Base-by-base conservation (phyloP, 768 basidiomycete genomes). In the Trametes sanguinea region DNA sequence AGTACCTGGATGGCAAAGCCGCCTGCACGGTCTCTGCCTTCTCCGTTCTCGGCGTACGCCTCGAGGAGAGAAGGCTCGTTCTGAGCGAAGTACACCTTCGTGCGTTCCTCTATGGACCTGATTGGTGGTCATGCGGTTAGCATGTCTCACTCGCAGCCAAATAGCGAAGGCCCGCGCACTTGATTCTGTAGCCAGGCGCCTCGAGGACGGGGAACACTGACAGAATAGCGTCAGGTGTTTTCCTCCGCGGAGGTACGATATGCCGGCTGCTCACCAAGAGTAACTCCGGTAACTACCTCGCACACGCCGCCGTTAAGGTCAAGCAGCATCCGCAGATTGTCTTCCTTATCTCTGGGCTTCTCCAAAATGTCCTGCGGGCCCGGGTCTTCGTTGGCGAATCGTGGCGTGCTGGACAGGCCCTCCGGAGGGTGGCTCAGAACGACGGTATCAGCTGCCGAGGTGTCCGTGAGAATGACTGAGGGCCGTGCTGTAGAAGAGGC, bases 281-380 rank as follows among this genome's bases (percentile, higher is more conserved):
- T 82, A 16, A 98, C 85, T 8, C 95, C 96, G 0, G 95, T 98
- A 22, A 97, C 92, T 22, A 98, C 94, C 72, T 96, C 92, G 67
- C 95, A 96, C 0, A 87, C 83, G 51, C 83, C 80, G 6, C 94
- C 96, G 53, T 95, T 94, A 64, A 97, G 78, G 61, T 94, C 90
- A 50, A 89, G 76, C 57, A 99, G 79, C 92, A 94, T 96, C 27
- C 91, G 83, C 50, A 91, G 70, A 73, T 98, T 89, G 62, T 98
- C 95, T 32, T 78, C 85, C 68, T 91, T 90, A 8, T 83, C 83
- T 0, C 63, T 48, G 0, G 97, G 97, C 71, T 98, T 99, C 75
- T 99, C 97, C 1, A 98, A 77, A 6, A 98, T 78, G 53, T 94
- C 90, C 58, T 93, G 93, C 1, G 70, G 72, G 5, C 74, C 73